Evolutionary conservation across 306 rosid species (phyloP).

Genomic region (Cotoneaster glaucophyllus): DNA sequence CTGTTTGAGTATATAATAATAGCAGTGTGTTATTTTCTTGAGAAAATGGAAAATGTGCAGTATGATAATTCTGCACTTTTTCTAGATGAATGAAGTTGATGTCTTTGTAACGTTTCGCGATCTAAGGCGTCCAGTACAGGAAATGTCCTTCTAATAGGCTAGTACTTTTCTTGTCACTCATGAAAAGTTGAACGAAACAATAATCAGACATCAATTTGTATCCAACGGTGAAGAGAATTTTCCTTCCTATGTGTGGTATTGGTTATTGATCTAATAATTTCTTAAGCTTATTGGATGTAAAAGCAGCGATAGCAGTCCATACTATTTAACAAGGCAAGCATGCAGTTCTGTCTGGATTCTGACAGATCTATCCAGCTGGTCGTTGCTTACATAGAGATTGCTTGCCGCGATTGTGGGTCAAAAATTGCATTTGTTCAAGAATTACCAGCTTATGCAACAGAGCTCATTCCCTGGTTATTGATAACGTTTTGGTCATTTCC

Average conservation of each 20-base stretch:
- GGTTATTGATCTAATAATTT: neutral
- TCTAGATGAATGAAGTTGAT: neutral
- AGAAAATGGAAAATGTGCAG: neutral
- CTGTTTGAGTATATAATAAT: neutral
- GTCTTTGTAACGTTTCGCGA: neutral
- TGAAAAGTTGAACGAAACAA: neutral
- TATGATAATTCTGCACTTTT: neutral
- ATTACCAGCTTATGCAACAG: neutral
- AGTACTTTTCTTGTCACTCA: neutral
- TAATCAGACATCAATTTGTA: neutral
- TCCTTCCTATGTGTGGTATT: neutral
- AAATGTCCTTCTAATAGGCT: neutral
- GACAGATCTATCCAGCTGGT: neutral
- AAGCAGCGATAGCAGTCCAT: neutral
- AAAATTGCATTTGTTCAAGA: neutral
- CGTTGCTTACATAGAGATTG: too few species aligned
- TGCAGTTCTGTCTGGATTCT: neutral
- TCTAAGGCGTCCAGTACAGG: neutral
- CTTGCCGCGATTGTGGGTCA: neutral
- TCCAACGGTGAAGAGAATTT: neutral
- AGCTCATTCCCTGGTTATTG: constrained; percentile 1
- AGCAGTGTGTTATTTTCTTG: neutral
- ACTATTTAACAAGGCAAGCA: neutral
- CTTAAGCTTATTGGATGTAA: neutral
- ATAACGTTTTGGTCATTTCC: constrained; percentile 12